Evolutionary conservation across 2,329 filamentous ascomycete genomes (phyloP).

Genomic region (Epicoccum nigrum): DNA sequence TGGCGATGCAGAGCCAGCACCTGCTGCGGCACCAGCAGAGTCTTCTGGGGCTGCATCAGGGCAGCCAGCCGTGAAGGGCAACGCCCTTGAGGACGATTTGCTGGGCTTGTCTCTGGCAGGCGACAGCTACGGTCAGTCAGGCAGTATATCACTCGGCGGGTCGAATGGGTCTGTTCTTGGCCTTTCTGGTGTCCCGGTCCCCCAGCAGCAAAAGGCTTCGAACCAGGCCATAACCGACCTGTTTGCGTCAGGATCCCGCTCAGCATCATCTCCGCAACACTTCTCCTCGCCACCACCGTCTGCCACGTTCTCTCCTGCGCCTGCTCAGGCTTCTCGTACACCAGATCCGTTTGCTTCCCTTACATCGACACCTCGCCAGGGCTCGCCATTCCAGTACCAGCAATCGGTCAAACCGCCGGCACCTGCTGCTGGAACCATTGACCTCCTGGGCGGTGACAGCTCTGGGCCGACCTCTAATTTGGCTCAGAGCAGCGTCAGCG

Average conservation of each 20-base stretch:
- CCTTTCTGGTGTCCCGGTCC: constrained; percentile 41
- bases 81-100: constrained; percentile 85
- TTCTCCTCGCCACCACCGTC: constrained; percentile 56
- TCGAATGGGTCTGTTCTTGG: constrained; percentile 51
- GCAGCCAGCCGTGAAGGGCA: constrained; percentile 58
- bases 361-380: constrained; percentile 58
- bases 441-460: constrained; percentile 46
- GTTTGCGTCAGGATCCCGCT: constrained; percentile 59
- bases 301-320: constrained; percentile 42
- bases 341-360: constrained; percentile 67
- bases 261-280: constrained; percentile 41
- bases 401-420: constrained; percentile 49
- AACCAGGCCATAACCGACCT: constrained; percentile 63
- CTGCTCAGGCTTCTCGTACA: constrained; percentile 43
- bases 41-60: constrained; percentile 49
- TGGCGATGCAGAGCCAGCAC: constrained; percentile 69
- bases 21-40: constrained; percentile 45
- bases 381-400: constrained; percentile 57
- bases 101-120: constrained; percentile 81
- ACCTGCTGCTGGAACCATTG: constrained; percentile 38
- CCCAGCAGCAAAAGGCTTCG: constrained; percentile 46
- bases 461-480: constrained; percentile 34
- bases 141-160: constrained; percentile 80
- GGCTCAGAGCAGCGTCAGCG: constrained; percentile 35
- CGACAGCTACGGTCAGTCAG: constrained; percentile 72